Percentiles rank a stretch among this genome's conserved stretches.
Conservation (phyloP, 2,329 filamentous ascomycete genomes). For the Paraphoma sp. region DNA sequence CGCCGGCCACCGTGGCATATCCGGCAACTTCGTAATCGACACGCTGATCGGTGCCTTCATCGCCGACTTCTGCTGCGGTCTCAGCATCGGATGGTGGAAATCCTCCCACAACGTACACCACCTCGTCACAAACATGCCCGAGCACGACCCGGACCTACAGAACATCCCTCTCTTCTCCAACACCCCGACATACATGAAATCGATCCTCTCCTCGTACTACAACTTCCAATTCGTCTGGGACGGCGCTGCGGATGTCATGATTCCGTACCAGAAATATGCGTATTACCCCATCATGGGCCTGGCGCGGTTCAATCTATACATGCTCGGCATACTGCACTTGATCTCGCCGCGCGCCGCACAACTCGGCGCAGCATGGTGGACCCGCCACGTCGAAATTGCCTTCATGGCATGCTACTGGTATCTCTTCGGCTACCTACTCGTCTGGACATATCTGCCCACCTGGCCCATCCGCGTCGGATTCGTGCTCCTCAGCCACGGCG, state of each 20-base stretch:
- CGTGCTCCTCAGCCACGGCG: constrained; percentile 79
- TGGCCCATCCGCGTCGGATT: constrained; percentile 74
- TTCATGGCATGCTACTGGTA: constrained; percentile 84
- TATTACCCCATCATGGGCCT: constrained; percentile 84
- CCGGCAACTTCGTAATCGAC: constrained; percentile 64
- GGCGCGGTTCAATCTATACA: constrained; percentile 87
- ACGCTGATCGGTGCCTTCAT: constrained; percentile 68
- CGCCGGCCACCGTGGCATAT: constrained; percentile 69
- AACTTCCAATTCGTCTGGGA: constrained; percentile 82
- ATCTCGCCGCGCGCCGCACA: constrained; percentile 72
- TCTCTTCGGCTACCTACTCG: constrained; percentile 83
- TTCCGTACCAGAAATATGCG: constrained; percentile 78
- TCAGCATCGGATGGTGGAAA: constrained; percentile 75
- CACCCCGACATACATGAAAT: constrained; percentile 78
- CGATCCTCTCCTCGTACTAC: constrained; percentile 81
- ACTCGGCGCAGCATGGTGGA: constrained; percentile 82
- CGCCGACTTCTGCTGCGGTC: constrained; percentile 69
- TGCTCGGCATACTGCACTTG: constrained; percentile 80
- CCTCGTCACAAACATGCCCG: constrained; percentile 68
- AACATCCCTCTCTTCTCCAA: constrained; percentile 88
- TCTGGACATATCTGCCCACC: constrained; percentile 76
- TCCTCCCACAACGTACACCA: constrained; percentile 73
- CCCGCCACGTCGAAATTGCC: constrained; percentile 77
- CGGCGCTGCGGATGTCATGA: constrained; percentile 70
- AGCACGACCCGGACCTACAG: constrained; percentile 52